Evolutionary conservation across 1,139 yeast species (phyloP).

Genomic region (Debaryomyces robertsiae): DNA sequence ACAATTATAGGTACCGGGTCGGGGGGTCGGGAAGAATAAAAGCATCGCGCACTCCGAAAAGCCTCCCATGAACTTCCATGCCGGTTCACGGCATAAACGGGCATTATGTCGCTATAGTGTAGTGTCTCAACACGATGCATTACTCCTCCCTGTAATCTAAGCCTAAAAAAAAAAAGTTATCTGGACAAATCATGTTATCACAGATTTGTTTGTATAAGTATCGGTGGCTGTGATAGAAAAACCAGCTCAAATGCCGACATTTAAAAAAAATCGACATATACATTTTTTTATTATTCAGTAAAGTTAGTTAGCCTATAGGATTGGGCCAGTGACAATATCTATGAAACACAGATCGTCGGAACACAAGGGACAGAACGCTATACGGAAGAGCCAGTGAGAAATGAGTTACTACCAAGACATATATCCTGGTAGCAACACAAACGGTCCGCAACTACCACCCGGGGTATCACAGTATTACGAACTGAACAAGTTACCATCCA

Average conservation of each 20-base stretch:
- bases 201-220: background rate
- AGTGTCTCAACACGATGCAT: background rate
- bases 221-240: conserved; percentile 9
- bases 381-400: conserved; percentile 1
- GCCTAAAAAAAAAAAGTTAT: background rate
- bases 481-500: conserved; percentile 5
- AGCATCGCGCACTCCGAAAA: no score
- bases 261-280: conserved; percentile 8
- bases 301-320: background rate
- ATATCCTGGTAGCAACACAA: background rate
- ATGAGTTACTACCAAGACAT: conserved; percentile 5
- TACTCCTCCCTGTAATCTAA: conserved; percentile 8
- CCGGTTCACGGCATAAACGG: conserved; percentile 2
- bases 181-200: conserved; percentile 4
- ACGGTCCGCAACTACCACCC: conserved; percentile 1
- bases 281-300: conserved; percentile 6
- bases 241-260: conserved; percentile 5
- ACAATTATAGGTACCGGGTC: no score
- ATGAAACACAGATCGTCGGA: background rate
- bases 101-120: background rate
- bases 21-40: no score
- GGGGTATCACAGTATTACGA: conserved; percentile 3
- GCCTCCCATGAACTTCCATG: background rate
- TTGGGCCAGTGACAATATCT: background rate
- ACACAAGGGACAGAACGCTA: background rate